Percentiles rank a stretch among this genome's conserved stretches.
Conservation (phyloP, 106 monocot species). For the Posidonia australis region DNA sequence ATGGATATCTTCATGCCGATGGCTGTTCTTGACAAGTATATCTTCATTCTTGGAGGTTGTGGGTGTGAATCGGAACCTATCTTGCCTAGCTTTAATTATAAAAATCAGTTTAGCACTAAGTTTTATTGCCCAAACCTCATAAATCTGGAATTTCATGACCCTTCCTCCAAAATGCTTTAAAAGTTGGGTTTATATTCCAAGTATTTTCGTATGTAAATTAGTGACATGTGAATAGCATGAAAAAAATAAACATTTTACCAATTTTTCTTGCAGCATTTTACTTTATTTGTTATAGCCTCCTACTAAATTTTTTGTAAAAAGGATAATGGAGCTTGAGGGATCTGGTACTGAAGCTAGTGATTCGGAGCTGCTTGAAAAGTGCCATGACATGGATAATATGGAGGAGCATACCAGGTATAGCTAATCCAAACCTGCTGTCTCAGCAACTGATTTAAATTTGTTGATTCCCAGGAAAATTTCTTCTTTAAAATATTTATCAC, state of each 20-base stretch:
- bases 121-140: no score
- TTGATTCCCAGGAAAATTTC: background rate
- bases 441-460: background rate
- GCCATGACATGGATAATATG: conserved; percentile 6
- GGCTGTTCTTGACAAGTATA: background rate
- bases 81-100: no score
- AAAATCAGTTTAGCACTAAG: background rate
- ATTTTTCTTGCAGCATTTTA: background rate
- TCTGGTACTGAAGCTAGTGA: conserved; percentile 68
- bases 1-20: background rate
- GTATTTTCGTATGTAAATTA: no score
- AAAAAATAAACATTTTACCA: background rate
- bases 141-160: no score
- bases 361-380: conserved; percentile 41
- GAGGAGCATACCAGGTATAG: conserved; percentile 34
- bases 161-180: no score
- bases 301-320: conserved; percentile 5
- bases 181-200: no score
- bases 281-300: background rate
- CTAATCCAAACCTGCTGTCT: background rate
- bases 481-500: no score
- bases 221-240: no score
- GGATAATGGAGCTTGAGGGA: conserved; percentile 69
- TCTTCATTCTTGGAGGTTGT: no score
- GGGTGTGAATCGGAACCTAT: background rate